These are phyloP conservation scores for Hypomyces rosellus DNA, from an alignment of 2,329 filamentous ascomycete genomes.

Conservation along the genomic window DNA sequence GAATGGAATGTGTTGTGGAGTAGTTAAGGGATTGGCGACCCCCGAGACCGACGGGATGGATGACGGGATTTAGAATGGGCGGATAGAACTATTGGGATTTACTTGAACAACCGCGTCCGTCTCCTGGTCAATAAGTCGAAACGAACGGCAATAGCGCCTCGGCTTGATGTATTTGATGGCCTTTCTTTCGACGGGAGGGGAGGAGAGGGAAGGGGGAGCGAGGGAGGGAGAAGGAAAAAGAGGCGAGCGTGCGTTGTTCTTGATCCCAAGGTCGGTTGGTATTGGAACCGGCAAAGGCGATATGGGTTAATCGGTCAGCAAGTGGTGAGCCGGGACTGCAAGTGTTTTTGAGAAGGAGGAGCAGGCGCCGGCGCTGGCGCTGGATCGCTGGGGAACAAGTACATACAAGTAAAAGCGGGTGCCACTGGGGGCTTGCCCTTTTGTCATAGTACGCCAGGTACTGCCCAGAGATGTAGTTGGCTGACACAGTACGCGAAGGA, in stretches of 20 bases:
- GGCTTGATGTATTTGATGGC: not conserved
- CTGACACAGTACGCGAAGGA: constrained; percentile 3
- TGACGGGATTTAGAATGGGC: not conserved
- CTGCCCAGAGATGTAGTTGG: not conserved
- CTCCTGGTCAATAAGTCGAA: not conserved
- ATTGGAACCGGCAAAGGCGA: constrained; percentile 5
- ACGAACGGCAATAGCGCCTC: not conserved
- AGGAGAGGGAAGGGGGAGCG: not conserved
- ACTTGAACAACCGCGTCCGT: not conserved
- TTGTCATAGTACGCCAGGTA: constrained; percentile 5
- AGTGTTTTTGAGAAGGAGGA: constrained; percentile 3
- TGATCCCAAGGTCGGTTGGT: constrained; percentile 1
- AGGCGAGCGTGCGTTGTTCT: not conserved
- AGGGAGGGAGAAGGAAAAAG: not conserved
- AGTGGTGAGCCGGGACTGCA: constrained; percentile 7
- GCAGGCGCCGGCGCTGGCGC: not conserved
- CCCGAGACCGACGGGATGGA: constrained; percentile 8
- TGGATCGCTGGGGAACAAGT: not conserved
- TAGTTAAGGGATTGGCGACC: constrained; percentile 4
- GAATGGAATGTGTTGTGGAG: constrained; percentile 4
- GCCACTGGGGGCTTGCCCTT: constrained; percentile 1
- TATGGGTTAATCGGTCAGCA: constrained; percentile 8
- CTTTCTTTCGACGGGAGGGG: not conserved
- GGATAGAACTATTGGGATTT: not conserved
- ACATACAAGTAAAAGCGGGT: constrained; percentile 4